Base-by-base conservation (phyloP, 345 rosid species). In the Acer saccharum region DNA sequence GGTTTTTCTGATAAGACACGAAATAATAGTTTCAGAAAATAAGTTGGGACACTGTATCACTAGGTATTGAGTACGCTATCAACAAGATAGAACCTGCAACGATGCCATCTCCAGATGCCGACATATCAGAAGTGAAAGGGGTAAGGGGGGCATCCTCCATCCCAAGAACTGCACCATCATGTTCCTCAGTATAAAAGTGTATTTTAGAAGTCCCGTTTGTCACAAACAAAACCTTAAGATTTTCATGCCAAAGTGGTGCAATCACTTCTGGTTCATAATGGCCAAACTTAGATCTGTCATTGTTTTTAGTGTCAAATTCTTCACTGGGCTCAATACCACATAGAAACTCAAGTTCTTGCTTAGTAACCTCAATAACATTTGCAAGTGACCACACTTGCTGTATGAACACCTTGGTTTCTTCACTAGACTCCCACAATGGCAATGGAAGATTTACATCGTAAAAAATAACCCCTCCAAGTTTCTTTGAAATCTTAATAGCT, bases 171-270 rank as follows among this genome's bases (percentile, higher is more conserved):
- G 91, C 84, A 32, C 98, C 99, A 80, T 92, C 76, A 68, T 85
- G 89, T 82, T 95, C 94, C 84, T 84, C 75, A 4, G 98, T 95
- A 80, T 92, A 93, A 83, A 91, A 93, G 76, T 93, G 97, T 77
- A 95, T 88, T 88, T 89, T 90, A 65, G 98, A 92, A 88, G 97
- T 93, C 46, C 99, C 98, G 77, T 93, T 93, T 71, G 97, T 93
- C 73, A 92, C 94, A 87, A 95, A 88, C 86, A 93, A 81, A 67
- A 89, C 90, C 87, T 87, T 83, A 57, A 93, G 92, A 82, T 86
- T 90, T 63, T 92, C 92, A 64, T 86, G 98, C 99, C 99, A 93
- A 66, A 93, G 87, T 73, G 91, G 92, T 32, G 79, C 87, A 76
- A 92, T 77, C n/a, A 84, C 87, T 82, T 89, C 95, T 25, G 84